A percentile compares a stretch with the other conserved stretches of the same genome.
Evolutionary conservation across 2,329 filamentous ascomycete species (phyloP).

Genomic region (Shiraia sp.): DNA sequence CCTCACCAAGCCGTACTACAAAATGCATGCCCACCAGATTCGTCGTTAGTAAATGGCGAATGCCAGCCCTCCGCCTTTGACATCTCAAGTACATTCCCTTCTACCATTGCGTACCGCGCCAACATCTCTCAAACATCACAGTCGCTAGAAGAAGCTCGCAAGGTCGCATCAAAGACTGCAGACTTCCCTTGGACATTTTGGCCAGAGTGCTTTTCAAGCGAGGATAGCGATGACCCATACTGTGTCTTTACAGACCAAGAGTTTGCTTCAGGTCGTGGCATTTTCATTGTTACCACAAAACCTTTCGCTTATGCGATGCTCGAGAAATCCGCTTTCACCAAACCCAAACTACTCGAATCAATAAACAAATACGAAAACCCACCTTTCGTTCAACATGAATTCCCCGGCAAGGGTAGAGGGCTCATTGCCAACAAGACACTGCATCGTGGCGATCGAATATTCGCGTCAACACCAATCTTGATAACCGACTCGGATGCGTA

Average conservation of each 20-base stretch:
- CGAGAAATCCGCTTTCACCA: slow-evolving; percentile 33
- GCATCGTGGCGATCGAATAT: slow-evolving; percentile 38
- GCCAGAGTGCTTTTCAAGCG: slow-evolving; percentile 37
- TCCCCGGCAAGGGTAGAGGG: slow-evolving; percentile 39
- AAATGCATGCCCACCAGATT: slow-evolving; percentile 29
- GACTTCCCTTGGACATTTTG: slow-evolving; percentile 40
- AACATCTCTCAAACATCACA: slow-evolving; percentile 22
- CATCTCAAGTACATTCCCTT: slow-evolving; percentile 3
- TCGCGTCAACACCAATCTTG: slow-evolving; percentile 38
- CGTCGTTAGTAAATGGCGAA: slow-evolving; percentile 27
- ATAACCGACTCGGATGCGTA: slow-evolving; percentile 34
- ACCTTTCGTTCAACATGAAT: slow-evolving; percentile 32
- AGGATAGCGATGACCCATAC: slow-evolving; percentile 27
- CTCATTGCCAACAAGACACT: slow-evolving; percentile 41
- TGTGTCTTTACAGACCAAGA: slow-evolving; percentile 36
- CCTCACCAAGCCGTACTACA: slow-evolving; percentile 25
- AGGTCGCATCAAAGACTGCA: slow-evolving; percentile 16
- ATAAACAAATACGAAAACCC: slow-evolving; percentile 33
- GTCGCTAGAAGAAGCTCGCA: slow-evolving; percentile 26
- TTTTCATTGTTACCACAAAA: slow-evolving; percentile 35
- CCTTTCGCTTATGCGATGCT: slow-evolving; percentile 31
- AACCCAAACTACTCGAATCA: slow-evolving; percentile 17
- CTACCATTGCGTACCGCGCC: slow-evolving; percentile 15
- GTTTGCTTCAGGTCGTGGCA: slow-evolving; percentile 37
- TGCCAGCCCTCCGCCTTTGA: slow-evolving; percentile 21